Conservation (phyloP, 2,329 filamentous ascomycete species). For the Penicillium griseofulvum region DNA sequence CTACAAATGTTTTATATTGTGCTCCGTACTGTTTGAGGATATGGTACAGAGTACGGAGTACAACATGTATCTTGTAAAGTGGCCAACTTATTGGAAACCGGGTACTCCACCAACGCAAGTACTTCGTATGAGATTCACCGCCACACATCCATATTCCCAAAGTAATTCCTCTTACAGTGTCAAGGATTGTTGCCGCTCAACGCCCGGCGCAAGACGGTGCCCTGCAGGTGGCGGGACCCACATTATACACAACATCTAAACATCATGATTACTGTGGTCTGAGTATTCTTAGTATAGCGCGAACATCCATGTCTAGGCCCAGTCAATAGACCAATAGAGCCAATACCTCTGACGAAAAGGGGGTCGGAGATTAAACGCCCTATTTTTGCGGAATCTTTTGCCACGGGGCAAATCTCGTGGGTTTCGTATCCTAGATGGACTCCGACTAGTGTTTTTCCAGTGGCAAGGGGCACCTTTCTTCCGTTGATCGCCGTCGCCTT, state of each 20-base stretch:
- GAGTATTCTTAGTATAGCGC: too few relatives aligned
- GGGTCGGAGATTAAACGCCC: conserved; percentile 2
- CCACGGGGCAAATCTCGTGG: neutral
- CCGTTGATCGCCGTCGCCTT: conserved; percentile 1
- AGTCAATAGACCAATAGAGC: neutral
- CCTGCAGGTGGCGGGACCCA: conserved; percentile 23
- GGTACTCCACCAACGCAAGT: neutral
- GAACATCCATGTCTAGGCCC: neutral
- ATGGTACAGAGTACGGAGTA: neutral
- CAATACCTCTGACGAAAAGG: neutral
- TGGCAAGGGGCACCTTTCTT: conserved; percentile 2
- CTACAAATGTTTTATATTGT: neutral
- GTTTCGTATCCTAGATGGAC: neutral
- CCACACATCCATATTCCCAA: neutral
- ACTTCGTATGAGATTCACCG: neutral
- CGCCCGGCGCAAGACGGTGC: conserved; percentile 3
- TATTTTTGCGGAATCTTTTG: neutral
- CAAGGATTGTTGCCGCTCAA: neutral
- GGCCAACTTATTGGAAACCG: conserved; percentile 3
- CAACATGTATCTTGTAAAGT: neutral
- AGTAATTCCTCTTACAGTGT: neutral
- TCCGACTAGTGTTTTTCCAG: neutral
- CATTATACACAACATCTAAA: conserved; percentile 21
- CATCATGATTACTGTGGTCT: conserved; percentile 17
- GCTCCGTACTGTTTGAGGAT: too few relatives aligned